Percentiles rank a stretch among this genome's conserved stretches.
Conservation (phyloP, 805 yeast genomes). For the Vanderwaltozyma polyspora region DNA sequence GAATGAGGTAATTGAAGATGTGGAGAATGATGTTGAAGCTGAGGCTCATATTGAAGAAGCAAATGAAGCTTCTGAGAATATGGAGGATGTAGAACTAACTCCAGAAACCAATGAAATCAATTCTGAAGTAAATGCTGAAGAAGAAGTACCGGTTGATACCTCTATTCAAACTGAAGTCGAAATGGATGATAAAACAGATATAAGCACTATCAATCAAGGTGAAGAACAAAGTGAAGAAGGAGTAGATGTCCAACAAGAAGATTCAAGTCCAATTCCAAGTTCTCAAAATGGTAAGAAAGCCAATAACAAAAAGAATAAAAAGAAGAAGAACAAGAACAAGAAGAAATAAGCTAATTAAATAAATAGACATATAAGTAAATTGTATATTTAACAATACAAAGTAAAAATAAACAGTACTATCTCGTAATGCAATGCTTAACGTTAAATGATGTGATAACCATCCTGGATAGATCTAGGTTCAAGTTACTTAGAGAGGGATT, state of each 20-base stretch:
- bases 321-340: conserved; percentile 4
- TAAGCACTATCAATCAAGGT: no score
- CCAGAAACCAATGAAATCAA: not conserved
- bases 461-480: no score
- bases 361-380: not conserved
- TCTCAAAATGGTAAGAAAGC: not conserved
- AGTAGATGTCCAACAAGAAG: conserved; percentile 1
- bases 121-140: not conserved
- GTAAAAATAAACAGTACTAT: not conserved
- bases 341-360: conserved; percentile 1
- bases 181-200: no score
- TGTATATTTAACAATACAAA: not conserved
- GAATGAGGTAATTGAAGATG: not conserved
- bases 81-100: not conserved
- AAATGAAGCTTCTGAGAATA: not conserved
- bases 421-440: no score
- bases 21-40: not conserved
- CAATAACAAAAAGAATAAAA: conserved; percentile 4
- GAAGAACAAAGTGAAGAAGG: not conserved
- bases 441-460: no score
- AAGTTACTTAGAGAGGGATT: no score
- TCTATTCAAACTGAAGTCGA: not conserved
- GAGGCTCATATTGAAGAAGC: not conserved
- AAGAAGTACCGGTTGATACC: not conserved
- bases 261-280: not conserved